These are phyloP conservation scores for Pseudopithomyces chartarum DNA, from an alignment of 2,329 filamentous ascomycete species.

Conservation along the genomic window DNA sequence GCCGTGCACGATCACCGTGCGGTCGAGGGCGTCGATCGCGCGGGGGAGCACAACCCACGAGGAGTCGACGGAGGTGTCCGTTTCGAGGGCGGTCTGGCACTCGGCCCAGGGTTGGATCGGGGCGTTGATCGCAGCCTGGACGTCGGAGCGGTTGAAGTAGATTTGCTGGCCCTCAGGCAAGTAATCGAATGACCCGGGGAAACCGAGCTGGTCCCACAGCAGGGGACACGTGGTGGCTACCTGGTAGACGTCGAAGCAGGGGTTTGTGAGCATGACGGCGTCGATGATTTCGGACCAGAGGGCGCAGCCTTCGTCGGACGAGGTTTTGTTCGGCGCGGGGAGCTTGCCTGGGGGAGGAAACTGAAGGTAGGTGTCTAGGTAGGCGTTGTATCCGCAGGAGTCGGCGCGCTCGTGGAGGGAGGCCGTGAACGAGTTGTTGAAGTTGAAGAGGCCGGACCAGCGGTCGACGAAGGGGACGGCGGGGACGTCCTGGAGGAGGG, in stretches of 20 bases:
- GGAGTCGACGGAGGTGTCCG: constrained; percentile 61
- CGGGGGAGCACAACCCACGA: constrained; percentile 65
- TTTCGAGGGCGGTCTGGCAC: constrained; percentile 57
- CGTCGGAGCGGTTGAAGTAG: constrained; percentile 74
- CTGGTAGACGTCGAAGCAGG: constrained; percentile 80
- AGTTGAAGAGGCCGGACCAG: constrained; percentile 63
- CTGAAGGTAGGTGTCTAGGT: constrained; percentile 63
- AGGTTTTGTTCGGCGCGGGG: constrained; percentile 55
- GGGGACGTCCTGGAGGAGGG: constrained; percentile 58
- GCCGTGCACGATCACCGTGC: constrained; percentile 75
- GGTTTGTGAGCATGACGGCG: constrained; percentile 66
- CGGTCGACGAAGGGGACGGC: constrained; percentile 65
- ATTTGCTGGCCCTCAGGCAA: constrained; percentile 64
- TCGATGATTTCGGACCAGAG: constrained; percentile 62
- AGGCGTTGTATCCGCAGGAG: constrained; percentile 67
- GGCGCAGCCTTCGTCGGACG: constrained; percentile 58
- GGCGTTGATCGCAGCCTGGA: constrained; percentile 71
- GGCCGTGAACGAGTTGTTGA: constrained; percentile 64
- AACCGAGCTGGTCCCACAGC: constrained; percentile 70
- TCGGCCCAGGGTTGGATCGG: constrained; percentile 61
- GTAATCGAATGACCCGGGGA: constrained; percentile 69
- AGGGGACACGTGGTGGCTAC: constrained; percentile 74
- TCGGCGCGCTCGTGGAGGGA: constrained; percentile 59
- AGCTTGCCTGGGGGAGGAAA: constrained; percentile 71
- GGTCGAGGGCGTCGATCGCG: constrained; percentile 74